Conservation (phyloP, 495 filamentous ascomycete species). For the Aspergillus incahuasiensis region DNA sequence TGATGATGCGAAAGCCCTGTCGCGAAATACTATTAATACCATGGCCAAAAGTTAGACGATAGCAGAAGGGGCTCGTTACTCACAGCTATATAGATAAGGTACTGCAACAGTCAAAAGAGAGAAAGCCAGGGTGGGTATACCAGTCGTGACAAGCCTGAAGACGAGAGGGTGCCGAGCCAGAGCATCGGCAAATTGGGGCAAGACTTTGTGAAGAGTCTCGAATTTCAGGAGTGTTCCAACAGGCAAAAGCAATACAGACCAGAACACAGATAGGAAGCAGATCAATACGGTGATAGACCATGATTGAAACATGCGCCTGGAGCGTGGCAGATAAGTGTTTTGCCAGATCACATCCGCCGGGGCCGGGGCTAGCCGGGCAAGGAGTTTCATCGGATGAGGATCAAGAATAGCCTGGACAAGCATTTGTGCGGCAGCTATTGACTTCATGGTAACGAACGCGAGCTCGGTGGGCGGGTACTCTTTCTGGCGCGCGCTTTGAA, state of each 20-base stretch:
- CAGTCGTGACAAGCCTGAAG: constrained; percentile 76
- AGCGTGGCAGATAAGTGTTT: constrained; percentile 83
- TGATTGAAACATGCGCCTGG: constrained; percentile 64
- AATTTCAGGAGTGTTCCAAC: constrained; percentile 74
- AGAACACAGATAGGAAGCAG: constrained; percentile 76
- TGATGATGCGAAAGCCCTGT: constrained; percentile 75
- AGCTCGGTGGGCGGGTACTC: constrained; percentile 73
- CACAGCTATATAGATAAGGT: constrained; percentile 91
- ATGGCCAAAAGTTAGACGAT: neutral
- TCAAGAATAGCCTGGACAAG: constrained; percentile 89
- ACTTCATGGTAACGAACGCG: constrained; percentile 97
- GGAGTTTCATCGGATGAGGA: constrained; percentile 76
- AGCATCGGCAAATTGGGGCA: constrained; percentile 62
- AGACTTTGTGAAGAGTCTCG: constrained; percentile 67
- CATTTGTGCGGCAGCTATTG: constrained; percentile 89
- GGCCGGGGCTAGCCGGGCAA: constrained; percentile 79
- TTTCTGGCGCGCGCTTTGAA: constrained; percentile 64
- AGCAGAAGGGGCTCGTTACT: constrained; percentile 16
- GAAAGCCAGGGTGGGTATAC: constrained; percentile 76
- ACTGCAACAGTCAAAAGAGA: constrained; percentile 85
- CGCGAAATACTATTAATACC: neutral
- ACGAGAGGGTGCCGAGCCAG: constrained; percentile 63
- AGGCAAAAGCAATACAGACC: constrained; percentile 79
- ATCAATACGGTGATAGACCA: constrained; percentile 84
- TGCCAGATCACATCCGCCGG: constrained; percentile 88